Evolutionary conservation across 768 basidiomycete genomes (phyloP).

Genomic region (Termitomyces sp.): DNA sequence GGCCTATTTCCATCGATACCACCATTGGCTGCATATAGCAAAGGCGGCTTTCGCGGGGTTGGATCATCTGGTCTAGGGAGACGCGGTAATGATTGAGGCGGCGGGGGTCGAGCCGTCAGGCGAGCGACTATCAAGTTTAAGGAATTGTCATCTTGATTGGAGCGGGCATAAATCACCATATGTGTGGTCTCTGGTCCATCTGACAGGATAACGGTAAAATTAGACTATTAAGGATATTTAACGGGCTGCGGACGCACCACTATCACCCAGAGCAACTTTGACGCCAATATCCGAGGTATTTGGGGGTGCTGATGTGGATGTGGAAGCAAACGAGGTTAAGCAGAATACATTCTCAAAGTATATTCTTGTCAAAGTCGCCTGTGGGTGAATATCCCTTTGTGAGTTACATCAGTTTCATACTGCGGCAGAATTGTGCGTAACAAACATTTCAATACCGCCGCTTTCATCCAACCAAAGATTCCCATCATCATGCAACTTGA

Average conservation of each 20-base stretch:
- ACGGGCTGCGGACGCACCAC: slow-evolving; percentile 38
- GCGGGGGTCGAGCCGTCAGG: slow-evolving; percentile 38
- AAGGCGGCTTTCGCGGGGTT: slow-evolving; percentile 67
- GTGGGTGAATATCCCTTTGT: slow-evolving; percentile 62
- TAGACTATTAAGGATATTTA: neutral
- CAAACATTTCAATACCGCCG: slow-evolving; percentile 41
- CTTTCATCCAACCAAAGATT: slow-evolving; percentile 55
- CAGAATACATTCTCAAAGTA: slow-evolving; percentile 76
- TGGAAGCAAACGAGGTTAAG: slow-evolving; percentile 34
- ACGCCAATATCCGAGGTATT: slow-evolving; percentile 51
- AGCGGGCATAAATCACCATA: slow-evolving; percentile 50
- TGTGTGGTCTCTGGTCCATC: slow-evolving; percentile 71
- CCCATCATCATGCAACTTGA: slow-evolving; percentile 45
- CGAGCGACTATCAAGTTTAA: slow-evolving; percentile 56
- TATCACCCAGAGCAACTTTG: slow-evolving; percentile 68
- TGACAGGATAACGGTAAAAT: slow-evolving; percentile 17
- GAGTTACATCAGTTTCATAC: neutral
- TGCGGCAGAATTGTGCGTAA: neutral
- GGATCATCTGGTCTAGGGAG: slow-evolving; percentile 75
- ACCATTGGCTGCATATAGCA: slow-evolving; percentile 23
- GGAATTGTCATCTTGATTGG: slow-evolving; percentile 15
- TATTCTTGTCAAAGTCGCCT: slow-evolving; percentile 53
- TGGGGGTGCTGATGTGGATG: slow-evolving; percentile 18
- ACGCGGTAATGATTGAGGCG: slow-evolving; percentile 27
- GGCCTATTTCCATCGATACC: slow-evolving; percentile 8